Base-by-base conservation (phyloP, 805 yeast species). In the Torulaspora delbrueckii region DNA sequence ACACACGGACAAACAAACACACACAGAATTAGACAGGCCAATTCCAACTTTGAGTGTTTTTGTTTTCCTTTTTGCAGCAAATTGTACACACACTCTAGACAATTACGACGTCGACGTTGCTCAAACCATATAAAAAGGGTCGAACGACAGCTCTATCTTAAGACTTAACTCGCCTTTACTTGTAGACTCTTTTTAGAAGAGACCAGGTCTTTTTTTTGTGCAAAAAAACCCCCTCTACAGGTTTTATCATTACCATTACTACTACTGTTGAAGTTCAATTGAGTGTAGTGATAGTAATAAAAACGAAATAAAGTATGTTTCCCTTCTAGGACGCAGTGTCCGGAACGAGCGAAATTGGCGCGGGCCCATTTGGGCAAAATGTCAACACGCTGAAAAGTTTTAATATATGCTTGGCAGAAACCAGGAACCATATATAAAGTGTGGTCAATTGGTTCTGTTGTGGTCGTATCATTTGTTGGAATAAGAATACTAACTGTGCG, bases 351-450 rank as follows among this genome's bases (percentile, higher is more conserved):
- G 36, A 39, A 28, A 14, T 24, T 37, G 24, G 24, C 47, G 46
- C 46, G 24, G 22, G 31, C 42, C 41, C 33, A 4, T 32, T 26
- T 14, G 24, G 48, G 48, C 30, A 40, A 45, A 13, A 14, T 16
- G 48, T 45, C 41, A 45, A 45, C 48, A 45, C 23, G 38, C n/a
- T 24, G 40, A 14, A 35, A 22, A 22, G 33, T 10, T 33, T 25
- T n/a, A 7, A 14, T 10, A 42, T 13, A 26, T 10, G 45, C 24
- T 13, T 35, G 40, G 27, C 33, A 24, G 23, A 4, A 14, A 40
- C 18, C 25, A 16, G 28, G 39, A 24, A n/a, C 14, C 28, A 7
- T 23, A 24, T 23, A 23, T n/a, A 36, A 18, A 26, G 26, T n/a
- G 27, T 18, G 24, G 4, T 18, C 24, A 7, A 34, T n/a, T 9